phyloP scores from a whole-genome alignment of 164 flowering plant species.

The Vitis labrusca region DNA sequence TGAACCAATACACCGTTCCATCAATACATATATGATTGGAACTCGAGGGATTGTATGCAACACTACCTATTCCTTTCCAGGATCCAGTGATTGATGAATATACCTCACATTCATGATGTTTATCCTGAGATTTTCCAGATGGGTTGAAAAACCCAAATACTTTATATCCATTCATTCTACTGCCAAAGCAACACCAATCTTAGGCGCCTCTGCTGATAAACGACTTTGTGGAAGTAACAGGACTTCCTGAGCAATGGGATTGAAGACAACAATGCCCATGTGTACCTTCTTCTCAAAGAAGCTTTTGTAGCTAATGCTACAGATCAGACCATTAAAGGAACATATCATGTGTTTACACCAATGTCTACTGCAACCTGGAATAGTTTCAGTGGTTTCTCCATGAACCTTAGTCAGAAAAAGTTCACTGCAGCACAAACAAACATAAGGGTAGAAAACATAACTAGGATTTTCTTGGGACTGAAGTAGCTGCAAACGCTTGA shows the following conservation, averaged over 20 bases:
- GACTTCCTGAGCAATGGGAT: slow-evolving; percentile 13
- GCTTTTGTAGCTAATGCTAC: slow-evolving; percentile 1
- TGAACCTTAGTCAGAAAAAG: not conserved
- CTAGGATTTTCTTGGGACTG: slow-evolving; percentile 4
- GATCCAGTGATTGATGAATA: slow-evolving; percentile 12
- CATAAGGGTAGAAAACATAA: slow-evolving; percentile 7
- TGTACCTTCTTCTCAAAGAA: not conserved
- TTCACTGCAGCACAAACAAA: not conserved
- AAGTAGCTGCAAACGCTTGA: slow-evolving; percentile 3
- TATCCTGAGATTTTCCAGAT: not conserved
- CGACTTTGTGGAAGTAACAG: slow-evolving; percentile 15
- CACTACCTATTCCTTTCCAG: slow-evolving; percentile 10
- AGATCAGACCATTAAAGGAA: slow-evolving; percentile 19
- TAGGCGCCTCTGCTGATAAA: not conserved
- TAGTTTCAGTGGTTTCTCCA: not conserved
- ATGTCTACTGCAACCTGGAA: not conserved
- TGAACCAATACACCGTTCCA: slow-evolving; percentile 11
- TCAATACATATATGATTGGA: not conserved
- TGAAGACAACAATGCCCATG: slow-evolving; percentile 8
- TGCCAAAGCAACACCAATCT: slow-evolving; percentile 20
- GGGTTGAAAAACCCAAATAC: slow-evolving; percentile 17
- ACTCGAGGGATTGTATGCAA: not conserved
- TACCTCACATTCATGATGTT: slow-evolving; percentile 3
- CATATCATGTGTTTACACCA: not conserved
- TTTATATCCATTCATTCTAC: slow-evolving; percentile 14